A percentile compares a stretch with the other conserved stretches of the same genome.
phyloP scores from a whole-genome alignment of 192 early-diverging fungal species.

The Mycoemilia scoparia region DNA sequence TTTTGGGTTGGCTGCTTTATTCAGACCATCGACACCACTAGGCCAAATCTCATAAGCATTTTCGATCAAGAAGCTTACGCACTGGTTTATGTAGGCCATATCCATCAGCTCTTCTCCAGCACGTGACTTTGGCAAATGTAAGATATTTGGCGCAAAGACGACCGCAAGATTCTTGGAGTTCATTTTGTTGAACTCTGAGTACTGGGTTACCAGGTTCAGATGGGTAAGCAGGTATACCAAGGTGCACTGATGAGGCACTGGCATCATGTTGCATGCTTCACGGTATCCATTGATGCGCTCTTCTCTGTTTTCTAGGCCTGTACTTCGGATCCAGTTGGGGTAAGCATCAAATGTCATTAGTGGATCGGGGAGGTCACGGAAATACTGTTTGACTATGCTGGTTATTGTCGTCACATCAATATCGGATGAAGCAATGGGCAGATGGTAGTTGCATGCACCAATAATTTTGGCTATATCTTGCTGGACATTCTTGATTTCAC shows the following conservation, averaged over 20 bases:
- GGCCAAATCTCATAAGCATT: conserved; percentile 33
- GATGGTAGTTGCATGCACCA: conserved; percentile 27
- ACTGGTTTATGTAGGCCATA: conserved; percentile 53
- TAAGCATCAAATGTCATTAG: conserved; percentile 53
- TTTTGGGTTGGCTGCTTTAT: too few relatives aligned
- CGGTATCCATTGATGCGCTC: conserved; percentile 21
- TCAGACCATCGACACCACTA: too few relatives aligned
- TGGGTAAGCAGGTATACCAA: conserved; percentile 42
- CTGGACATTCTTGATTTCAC: conserved; percentile 46
- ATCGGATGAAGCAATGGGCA: conserved; percentile 10
- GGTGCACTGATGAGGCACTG: conserved; percentile 39
- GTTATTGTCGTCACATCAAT: conserved; percentile 62
- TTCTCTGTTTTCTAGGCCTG: conserved; percentile 8
- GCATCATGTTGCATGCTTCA: conserved; percentile 33
- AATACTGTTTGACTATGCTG: conserved; percentile 62
- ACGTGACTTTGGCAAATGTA: conserved; percentile 37
- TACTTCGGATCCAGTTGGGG: conserved; percentile 40
- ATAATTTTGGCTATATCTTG: conserved; percentile 40
- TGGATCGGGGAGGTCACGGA: conserved; percentile 56
- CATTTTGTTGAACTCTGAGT: conserved; percentile 66
- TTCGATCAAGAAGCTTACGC: conserved; percentile 48
- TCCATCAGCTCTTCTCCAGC: conserved; percentile 44
- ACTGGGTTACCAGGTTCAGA: conserved; percentile 39
- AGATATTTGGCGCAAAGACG: conserved; percentile 81
- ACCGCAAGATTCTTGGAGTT: conserved; percentile 78